phyloP scores from a whole-genome alignment of 169 alveolate species.

The Plasmodium billcollinsi region DNA sequence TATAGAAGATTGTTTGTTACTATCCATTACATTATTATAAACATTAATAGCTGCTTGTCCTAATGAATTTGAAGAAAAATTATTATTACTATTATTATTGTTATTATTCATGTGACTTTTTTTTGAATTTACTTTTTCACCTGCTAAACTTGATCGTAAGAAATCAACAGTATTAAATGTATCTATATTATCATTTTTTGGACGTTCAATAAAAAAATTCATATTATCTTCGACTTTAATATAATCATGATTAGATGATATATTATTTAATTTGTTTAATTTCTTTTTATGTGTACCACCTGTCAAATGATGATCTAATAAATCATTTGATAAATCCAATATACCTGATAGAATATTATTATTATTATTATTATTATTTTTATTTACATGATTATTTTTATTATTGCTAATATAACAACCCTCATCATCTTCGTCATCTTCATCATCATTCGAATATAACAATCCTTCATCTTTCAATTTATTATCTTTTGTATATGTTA shows the following conservation, averaged over 20 bases:
- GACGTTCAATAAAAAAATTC: conserved; percentile 40
- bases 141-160: conserved; percentile 38
- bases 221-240: conserved; percentile 33
- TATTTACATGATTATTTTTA: conserved; percentile 16
- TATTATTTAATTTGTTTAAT: conserved; percentile 2
- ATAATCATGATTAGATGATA: conserved; percentile 6
- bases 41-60: not conserved
- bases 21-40: not conserved
- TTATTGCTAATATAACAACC: conserved; percentile 6
- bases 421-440: conserved; percentile 6
- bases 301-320: not conserved
- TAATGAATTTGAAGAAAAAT: conserved; percentile 1
- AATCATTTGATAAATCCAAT: not conserved
- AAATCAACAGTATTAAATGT: conserved; percentile 44
- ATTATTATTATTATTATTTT: conserved; percentile 4
- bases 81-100: not conserved
- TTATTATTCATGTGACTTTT: not conserved
- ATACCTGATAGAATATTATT: not conserved
- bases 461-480: conserved; percentile 18
- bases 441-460: conserved; percentile 59
- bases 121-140: not conserved
- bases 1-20: conserved; percentile 12
- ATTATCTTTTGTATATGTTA: conserved; percentile 33
- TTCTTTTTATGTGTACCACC: not conserved
- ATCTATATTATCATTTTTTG: conserved; percentile 39